phyloP scores from a whole-genome alignment of 2,329 filamentous ascomycete species.

The Neofusicoccum umdonicola region DNA sequence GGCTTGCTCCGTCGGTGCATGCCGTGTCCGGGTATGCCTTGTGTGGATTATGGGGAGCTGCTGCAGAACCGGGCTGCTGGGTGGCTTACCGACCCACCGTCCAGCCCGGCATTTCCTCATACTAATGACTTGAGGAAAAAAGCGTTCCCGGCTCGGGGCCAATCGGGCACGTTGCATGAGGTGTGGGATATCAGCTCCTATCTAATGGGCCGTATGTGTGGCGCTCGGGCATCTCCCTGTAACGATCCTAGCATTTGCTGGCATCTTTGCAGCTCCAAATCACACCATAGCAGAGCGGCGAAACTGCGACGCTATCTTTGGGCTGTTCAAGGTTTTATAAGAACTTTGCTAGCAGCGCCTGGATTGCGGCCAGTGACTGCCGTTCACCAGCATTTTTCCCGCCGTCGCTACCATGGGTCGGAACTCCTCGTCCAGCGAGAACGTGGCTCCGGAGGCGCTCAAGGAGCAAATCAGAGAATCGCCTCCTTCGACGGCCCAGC shows the following conservation, averaged over 20 bases:
- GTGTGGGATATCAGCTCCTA: not conserved
- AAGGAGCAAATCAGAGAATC: not conserved
- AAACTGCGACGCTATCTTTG: not conserved
- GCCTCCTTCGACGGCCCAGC: not conserved
- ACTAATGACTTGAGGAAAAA: not conserved
- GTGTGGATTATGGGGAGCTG: not conserved
- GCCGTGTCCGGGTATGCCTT: not conserved
- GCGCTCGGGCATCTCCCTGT: slow-evolving; percentile 13
- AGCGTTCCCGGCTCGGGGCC: not conserved
- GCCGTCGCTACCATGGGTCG: not conserved
- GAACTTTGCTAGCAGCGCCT: not conserved
- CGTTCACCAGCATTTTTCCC: not conserved
- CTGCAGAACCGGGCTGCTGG: not conserved
- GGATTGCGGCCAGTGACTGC: not conserved
- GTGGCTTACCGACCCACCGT: slow-evolving; percentile 1
- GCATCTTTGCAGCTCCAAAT: slow-evolving; percentile 17
- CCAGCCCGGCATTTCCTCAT: not conserved
- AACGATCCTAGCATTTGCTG: slow-evolving; percentile 8
- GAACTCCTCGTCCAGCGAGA: slow-evolving; percentile 13
- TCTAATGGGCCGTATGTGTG: slow-evolving; percentile 2
- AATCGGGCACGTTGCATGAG: not conserved
- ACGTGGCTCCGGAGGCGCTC: not conserved
- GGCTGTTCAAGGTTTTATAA: not conserved
- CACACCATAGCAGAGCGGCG: slow-evolving; percentile 15
- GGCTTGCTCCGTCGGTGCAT: not conserved